Base-by-base conservation (phyloP, 495 filamentous ascomycete species). In the Oleoguttula mirabilis region DNA sequence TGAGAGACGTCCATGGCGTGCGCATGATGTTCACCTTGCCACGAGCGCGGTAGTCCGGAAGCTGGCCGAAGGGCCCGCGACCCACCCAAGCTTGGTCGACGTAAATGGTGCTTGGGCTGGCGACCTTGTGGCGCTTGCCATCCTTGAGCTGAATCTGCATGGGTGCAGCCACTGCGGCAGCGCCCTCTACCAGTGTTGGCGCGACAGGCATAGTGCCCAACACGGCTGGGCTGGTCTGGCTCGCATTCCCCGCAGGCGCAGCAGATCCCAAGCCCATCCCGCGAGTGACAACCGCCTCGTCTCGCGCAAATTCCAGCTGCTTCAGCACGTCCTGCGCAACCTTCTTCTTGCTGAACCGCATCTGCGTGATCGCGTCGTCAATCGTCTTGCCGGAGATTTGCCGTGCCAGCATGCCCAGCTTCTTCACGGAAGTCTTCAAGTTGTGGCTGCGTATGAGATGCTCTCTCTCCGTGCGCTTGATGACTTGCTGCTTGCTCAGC, bases 301-400 rank as follows among this genome's bases (percentile, higher is more conserved):
- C 79, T 45, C 77, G 73, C 5, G 90, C 87, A 39, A 77, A 62
- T 58, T 84, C 69, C 14, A 98, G 67, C 61, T 90, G 82, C 50
- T 70, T 72, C 41, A 70, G 58, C 11, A 95, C 81, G 54, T 93
- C 83, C 56, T 70, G 68, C 10, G 90, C 85, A 36, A 76, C 83
- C 70, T 85, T 88, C 76, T 98, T 98, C 72, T 83, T 82, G 61
- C 77, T 84, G 63, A 87, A 94, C 25, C 79, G 76, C 88, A 98
- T 94, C 71, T 98, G 90, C 49, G 80, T 62, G 45, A 96, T 83
- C 11, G 90, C 90, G 22, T 98, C 88, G 31, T 84, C 84, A 52
- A 98, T 68, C 21, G 77, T 79, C 77, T 94, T 95, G 28, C 90
- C 90, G 0, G 73, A 66, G 55, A 98, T 90, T 66, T 95, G 90